Base-by-base conservation (phyloP, 345 rosid genomes). In the Salix arbutifolia region DNA sequence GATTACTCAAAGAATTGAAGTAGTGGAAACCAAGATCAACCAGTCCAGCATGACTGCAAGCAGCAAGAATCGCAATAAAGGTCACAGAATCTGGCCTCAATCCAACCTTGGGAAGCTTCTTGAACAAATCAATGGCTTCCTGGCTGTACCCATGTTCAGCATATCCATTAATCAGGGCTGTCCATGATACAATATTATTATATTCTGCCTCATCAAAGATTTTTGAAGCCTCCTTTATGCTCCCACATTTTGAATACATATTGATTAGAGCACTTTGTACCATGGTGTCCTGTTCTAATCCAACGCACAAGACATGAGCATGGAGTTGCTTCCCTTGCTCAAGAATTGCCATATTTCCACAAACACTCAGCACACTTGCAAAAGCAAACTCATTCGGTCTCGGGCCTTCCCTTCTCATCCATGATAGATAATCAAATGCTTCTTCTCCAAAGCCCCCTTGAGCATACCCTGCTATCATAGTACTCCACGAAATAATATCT, bases 191-290 rank as follows among this genome's bases (percentile, higher is more conserved):
- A 26, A 92, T 84, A 76, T 92, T 91, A 74, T 79, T 71, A 64
- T 66, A 77, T 48, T 82, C 80, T 56, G 84, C 88, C 82, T 87
- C 95, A 61, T 84, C 77, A 35, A 92, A 90, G 69, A 94, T 79
- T 83, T 82, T 86, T 19, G 89, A 84, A 64, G 97, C 97, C 83
- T 91, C 94, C 69, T 70, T 67, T 68, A 91, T 83, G 76, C 90
- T 87, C 79, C 99, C 99, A 19, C 97, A 94, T 84, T 94, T 94
- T 19, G 92, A 88, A 76, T 94, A 92, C 99, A 94, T 92, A 75
- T 87, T 93, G 60, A 94, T 89, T 75, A 94, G 82, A 66, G 96
- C 85, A 83, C 97, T 90, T 53, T 69, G 88, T 38, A 90, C 72
- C 72, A 79, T 82, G 31, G 84, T 77, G 53, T 79, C 81, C 65